These are phyloP conservation scores for Citrus sp. DNA, from an alignment of 345 rosid species.

Conservation along the genomic window DNA sequence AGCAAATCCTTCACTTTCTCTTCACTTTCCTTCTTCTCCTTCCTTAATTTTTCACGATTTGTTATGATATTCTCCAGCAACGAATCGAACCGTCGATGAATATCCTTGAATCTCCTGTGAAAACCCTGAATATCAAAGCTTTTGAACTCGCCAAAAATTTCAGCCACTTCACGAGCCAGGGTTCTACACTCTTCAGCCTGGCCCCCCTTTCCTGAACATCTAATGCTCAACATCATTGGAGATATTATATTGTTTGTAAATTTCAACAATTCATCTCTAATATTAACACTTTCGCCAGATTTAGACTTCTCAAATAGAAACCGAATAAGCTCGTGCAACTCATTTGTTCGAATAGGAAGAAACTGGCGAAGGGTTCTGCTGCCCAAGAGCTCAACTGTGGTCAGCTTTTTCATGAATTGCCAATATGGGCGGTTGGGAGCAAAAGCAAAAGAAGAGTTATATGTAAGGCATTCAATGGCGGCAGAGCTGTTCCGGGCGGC, in stretches of 20 bases:
- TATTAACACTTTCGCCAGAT: conserved; percentile 24
- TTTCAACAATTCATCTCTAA: conserved; percentile 38
- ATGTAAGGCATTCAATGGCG: no score
- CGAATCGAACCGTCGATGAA: conserved; percentile 26
- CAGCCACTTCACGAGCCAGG: conserved; percentile 32
- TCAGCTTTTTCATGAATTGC: no score
- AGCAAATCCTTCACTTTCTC: conserved; percentile 34
- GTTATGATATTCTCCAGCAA: conserved; percentile 35
- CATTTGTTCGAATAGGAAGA: no score
- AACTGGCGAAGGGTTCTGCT: no score
- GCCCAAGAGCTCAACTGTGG: no score
- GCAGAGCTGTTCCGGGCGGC: no score
- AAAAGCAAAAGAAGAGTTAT: no score
- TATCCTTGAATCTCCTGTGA: conserved; percentile 25
- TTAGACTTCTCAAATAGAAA: no score
- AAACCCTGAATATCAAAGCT: conserved; percentile 39
- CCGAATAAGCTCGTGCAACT: no score
- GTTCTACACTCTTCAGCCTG: conserved; percentile 30
- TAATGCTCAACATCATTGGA: conserved; percentile 41
- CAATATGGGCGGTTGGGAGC: no score
- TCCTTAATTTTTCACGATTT: conserved; percentile 26
- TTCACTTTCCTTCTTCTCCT: conserved; percentile 11
- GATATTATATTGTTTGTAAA: conserved; percentile 39
- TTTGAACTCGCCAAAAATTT: conserved; percentile 41
- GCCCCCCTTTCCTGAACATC: conserved; percentile 28